Conservation (phyloP, 805 yeast species). For the Lachancea sp. region DNA sequence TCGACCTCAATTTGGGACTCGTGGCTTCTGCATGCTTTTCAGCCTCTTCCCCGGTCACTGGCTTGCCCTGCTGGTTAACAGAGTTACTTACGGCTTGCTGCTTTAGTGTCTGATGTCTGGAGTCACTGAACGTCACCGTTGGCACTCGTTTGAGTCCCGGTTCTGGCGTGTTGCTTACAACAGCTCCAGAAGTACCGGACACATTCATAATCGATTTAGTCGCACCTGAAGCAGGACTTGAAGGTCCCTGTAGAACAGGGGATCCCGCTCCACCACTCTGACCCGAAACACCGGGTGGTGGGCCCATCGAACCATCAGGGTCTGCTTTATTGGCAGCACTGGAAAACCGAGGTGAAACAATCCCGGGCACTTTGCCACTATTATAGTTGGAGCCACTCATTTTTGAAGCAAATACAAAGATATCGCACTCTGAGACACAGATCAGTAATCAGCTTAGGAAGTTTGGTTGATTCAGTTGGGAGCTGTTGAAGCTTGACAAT, state of each 20-base stretch:
- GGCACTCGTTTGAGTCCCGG: conserved; percentile 30
- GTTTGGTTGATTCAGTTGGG: too few relatives aligned
- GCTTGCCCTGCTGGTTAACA: conserved; percentile 6
- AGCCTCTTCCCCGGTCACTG: background rate
- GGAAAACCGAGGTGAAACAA: conserved; percentile 16
- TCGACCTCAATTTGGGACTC: conserved; percentile 5
- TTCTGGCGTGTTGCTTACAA: conserved; percentile 30
- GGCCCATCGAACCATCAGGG: conserved; percentile 17
- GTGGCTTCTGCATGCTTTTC: conserved; percentile 3
- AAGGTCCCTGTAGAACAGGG: conserved; percentile 16
- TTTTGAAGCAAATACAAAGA: background rate
- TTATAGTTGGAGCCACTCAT: conserved; percentile 9
- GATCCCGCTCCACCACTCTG: conserved; percentile 3
- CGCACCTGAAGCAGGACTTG: conserved; percentile 22
- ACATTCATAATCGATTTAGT: conserved; percentile 32
- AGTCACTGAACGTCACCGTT: conserved; percentile 28
- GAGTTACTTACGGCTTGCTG: conserved; percentile 14
- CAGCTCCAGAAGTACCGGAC: conserved; percentile 32
- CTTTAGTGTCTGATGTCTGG: conserved; percentile 15
- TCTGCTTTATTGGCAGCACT: conserved; percentile 17
- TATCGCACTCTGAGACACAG: too few relatives aligned
- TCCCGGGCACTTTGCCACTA: conserved; percentile 13
- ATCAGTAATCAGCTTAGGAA: too few relatives aligned
- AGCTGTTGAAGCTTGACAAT: too few relatives aligned
- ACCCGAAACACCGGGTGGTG: conserved; percentile 4